These are phyloP conservation scores for Diaporthe velutina DNA, from an alignment of 2,329 filamentous ascomycete species.

Conservation along the genomic window DNA sequence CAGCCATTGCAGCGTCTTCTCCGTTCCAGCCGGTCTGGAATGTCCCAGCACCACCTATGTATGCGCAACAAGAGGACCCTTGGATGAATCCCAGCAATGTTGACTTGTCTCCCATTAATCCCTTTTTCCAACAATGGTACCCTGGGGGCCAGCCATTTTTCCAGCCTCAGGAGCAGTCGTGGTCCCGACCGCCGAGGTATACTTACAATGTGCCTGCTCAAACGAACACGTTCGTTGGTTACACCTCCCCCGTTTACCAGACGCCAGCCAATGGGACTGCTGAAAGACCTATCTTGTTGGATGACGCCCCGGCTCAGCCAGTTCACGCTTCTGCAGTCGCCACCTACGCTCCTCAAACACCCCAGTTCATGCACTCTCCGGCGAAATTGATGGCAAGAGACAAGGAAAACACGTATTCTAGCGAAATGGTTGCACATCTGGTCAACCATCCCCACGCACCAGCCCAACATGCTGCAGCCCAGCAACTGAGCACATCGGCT, in stretches of 20 bases:
- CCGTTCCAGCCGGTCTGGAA: conserved; percentile 3
- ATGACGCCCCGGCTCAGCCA: conserved; percentile 3
- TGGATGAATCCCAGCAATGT: conserved; percentile 6
- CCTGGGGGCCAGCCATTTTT: neutral
- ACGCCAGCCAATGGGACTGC: conserved; percentile 5
- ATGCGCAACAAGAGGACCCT: neutral
- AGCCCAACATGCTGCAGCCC: neutral
- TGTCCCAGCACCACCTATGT: no score
- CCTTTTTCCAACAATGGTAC: neutral
- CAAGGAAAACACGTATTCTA: neutral
- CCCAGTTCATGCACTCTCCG: neutral
- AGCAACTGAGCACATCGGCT: neutral
- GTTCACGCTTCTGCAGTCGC: neutral
- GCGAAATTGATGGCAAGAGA: neutral
- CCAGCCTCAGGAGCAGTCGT: neutral
- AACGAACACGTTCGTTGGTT: neutral
- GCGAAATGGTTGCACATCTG: neutral
- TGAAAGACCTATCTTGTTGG: conserved; percentile 8
- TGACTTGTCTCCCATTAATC: neutral
- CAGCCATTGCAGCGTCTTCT: neutral
- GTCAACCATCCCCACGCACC: neutral
- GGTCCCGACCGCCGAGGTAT: neutral
- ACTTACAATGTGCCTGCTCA: neutral
- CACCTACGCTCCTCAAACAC: neutral
- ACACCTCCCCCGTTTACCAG: neutral